A percentile compares a stretch with the other conserved stretches of the same genome.
phyloP scores from a whole-genome alignment of 2,329 filamentous ascomycete species.

The Diaporthe batatas region DNA sequence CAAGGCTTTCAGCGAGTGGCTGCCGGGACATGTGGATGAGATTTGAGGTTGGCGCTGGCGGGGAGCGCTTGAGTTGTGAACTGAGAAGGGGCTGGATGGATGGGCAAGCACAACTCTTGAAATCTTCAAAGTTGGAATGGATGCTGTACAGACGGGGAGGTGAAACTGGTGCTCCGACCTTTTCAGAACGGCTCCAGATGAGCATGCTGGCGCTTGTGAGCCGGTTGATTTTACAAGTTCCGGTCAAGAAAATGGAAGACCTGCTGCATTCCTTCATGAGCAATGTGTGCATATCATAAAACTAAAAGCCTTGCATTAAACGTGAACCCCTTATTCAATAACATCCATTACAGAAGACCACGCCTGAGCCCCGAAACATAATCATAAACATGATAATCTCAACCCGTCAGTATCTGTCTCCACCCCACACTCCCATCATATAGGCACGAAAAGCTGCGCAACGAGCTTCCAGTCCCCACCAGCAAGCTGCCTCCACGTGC shows the following conservation, averaged over 20 bases:
- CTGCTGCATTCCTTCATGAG: too few species aligned
- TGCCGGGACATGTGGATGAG: background rate
- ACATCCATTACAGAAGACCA: background rate
- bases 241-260: background rate
- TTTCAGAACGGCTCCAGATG: background rate
- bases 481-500: constrained; percentile 39
- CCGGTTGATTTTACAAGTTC: background rate
- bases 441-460: constrained; percentile 36
- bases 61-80: background rate
- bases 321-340: background rate
- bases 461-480: constrained; percentile 37
- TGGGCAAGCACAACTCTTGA: too few species aligned
- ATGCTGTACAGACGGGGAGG: background rate
- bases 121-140: too few species aligned
- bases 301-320: background rate
- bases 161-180: background rate
- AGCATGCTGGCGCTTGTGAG: background rate
- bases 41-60: background rate
- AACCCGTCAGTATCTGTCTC: background rate
- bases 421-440: background rate
- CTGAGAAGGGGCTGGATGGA: too few species aligned
- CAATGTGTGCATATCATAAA: background rate
- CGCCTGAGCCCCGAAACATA: background rate
- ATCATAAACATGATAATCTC: background rate
- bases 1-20: background rate